These are phyloP conservation scores for Tinospora cordifolia DNA, from an alignment of 164 flowering plant species.

Conservation along the genomic window DNA sequence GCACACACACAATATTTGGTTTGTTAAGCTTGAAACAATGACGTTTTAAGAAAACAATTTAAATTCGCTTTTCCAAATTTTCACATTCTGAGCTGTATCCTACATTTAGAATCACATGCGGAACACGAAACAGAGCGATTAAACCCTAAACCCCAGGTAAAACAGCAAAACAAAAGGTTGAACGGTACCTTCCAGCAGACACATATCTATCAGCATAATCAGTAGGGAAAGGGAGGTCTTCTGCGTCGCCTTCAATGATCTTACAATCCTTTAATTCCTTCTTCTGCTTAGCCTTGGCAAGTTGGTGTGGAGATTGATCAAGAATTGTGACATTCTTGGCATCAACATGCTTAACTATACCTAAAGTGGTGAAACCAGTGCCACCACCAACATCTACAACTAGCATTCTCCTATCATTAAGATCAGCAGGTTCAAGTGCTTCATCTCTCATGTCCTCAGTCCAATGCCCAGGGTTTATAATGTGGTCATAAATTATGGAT, in stretches of 20 bases:
- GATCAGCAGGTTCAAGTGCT: slow-evolving; percentile 73
- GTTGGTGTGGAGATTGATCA: slow-evolving; percentile 79
- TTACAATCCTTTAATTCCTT: slow-evolving; percentile 62
- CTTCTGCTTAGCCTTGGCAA: slow-evolving; percentile 75
- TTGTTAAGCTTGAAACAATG: too few species aligned
- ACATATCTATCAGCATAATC: slow-evolving; percentile 80
- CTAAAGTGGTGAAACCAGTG: slow-evolving; percentile 72
- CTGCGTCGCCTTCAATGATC: slow-evolving; percentile 71
- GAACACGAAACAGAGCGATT: too few species aligned
- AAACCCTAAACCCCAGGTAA: background rate
- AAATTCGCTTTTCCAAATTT: too few species aligned
- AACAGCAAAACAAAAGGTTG: background rate
- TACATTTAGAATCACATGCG: too few species aligned
- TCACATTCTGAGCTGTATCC: too few species aligned
- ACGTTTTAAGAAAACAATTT: too few species aligned
- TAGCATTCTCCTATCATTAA: slow-evolving; percentile 38
- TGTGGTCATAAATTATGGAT: slow-evolving; percentile 63
- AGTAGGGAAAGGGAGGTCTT: slow-evolving; percentile 65
- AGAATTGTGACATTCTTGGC: slow-evolving; percentile 71
- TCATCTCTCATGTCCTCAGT: slow-evolving; percentile 86
- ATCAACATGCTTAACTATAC: slow-evolving; percentile 73
- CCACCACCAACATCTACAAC: slow-evolving; percentile 88
- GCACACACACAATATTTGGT: too few species aligned
- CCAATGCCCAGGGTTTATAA: slow-evolving; percentile 78
- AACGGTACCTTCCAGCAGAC: slow-evolving; percentile 62